Base-by-base conservation (phyloP, 2,329 filamentous ascomycete species). In the Cadophora malorum region DNA sequence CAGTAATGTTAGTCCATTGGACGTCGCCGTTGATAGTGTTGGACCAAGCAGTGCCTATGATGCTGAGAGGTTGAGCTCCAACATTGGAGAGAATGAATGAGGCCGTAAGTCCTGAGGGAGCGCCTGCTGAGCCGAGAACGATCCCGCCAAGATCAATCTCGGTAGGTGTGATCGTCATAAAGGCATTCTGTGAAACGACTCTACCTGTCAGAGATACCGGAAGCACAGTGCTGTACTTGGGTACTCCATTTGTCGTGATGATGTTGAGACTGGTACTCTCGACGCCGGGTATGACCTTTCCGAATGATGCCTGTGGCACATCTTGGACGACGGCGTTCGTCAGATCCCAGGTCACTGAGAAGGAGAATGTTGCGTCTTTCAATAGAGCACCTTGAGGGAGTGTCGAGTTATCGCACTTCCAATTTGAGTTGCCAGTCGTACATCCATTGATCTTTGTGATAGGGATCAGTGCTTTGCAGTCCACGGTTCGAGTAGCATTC, bases 291-390 rank as follows among this genome's bases (percentile, higher is more conserved):
- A 75, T 66, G 23, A 78, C 67, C 23, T 74, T 73, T 5, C 72
- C 70, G 6, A 71, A 74, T 3, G 74, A 73, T 8, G 74, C 72
- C 67, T 74, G 74, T 25, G 73, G 70, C 4, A 70, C 71, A 53
- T 73, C 71, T n/a, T 71, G 68, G 28, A 77, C 67, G 4, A 71
- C 68, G 28, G 71, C 66, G 41, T 73, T 66, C 19, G 76, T 75
- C 60, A 81, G 75, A 59, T 80, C 76, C 79, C 80, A 82, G 9
- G 74, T 76, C n/a, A 82, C 77, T 6, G 79, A 77, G 68, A 83
- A 81, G 8, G 74, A 78, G 68, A 83, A 82, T 5, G 71, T 76
- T 0, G 77, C 72, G 0, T 80, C 81, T 58, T 76, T 73, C 2
- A 74, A 71, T 8, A 83, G 52, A 12, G 77, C 66, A 3, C 79